Percentiles rank a stretch among this genome's conserved stretches.
These are phyloP conservation scores for Populus deltoides DNA, from an alignment of 345 rosid genomes.

Conservation along the genomic window DNA sequence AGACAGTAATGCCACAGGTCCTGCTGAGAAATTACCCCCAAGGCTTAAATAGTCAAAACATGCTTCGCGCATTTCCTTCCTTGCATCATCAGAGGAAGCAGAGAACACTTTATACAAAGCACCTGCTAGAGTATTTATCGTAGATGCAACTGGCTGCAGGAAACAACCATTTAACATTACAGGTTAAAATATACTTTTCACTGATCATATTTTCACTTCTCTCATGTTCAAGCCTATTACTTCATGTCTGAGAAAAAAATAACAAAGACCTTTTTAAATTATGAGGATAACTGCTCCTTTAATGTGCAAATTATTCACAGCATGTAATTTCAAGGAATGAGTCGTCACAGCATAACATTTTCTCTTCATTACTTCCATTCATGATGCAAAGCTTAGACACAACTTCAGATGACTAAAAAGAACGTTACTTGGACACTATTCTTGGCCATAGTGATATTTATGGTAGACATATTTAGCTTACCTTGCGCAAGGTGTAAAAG, in stretches of 20 bases:
- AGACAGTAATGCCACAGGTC: slow-evolving; percentile 22
- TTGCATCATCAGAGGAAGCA: slow-evolving; percentile 22
- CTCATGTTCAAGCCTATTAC: not conserved
- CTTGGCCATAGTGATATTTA: not conserved
- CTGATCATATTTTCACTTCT: not conserved
- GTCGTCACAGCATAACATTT: too few relatives aligned
- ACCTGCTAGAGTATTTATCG: slow-evolving; percentile 23
- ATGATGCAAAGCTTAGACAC: not conserved
- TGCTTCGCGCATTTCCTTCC: slow-evolving; percentile 22
- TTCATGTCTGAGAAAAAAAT: too few relatives aligned
- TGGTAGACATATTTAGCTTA: not conserved
- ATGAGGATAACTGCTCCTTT: not conserved
- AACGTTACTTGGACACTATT: not conserved
- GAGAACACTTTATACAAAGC: slow-evolving; percentile 19
- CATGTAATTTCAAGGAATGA: not conserved
- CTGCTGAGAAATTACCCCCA: slow-evolving; percentile 16
- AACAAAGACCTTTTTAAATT: too few relatives aligned
- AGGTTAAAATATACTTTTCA: not conserved
- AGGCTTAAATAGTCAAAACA: slow-evolving; percentile 25
- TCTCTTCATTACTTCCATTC: too few relatives aligned
- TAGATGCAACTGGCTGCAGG: slow-evolving; percentile 25
- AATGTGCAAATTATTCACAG: not conserved
- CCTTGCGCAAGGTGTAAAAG: slow-evolving; percentile 22
- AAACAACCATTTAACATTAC: not conserved
- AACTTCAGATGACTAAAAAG: not conserved